phyloP scores from a whole-genome alignment of 768 basidiomycete genomes.

The Coprinellus micaceus region DNA sequence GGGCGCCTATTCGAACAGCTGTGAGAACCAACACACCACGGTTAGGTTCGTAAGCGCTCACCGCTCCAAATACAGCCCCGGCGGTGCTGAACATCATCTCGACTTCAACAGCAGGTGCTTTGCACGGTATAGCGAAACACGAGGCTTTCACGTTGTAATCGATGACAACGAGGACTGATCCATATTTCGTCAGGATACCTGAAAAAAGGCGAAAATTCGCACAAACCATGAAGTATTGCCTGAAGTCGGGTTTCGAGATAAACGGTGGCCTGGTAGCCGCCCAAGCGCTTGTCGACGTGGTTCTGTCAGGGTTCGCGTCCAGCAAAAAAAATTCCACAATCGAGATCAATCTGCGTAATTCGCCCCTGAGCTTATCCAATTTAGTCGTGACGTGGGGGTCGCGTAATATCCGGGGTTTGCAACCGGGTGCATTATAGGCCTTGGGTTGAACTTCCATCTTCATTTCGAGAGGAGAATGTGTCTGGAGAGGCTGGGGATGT shows the following conservation, averaged over 20 bases:
- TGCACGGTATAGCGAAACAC: not conserved
- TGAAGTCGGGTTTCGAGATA: no score
- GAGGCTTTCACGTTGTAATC: constrained; percentile 2
- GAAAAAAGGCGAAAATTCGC: not conserved
- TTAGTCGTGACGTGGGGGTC: not conserved
- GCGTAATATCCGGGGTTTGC: not conserved
- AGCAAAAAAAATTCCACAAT: not conserved
- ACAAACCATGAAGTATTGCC: not conserved
- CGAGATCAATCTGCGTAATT: no score
- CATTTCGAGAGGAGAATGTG: not conserved
- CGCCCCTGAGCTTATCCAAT: no score
- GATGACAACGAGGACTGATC: not conserved
- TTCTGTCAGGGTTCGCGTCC: not conserved
- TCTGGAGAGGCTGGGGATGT: not conserved
- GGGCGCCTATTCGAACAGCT: no score
- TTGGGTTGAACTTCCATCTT: not conserved
- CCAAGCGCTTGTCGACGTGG: no score
- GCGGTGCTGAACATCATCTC: no score
- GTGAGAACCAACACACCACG: no score
- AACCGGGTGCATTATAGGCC: not conserved
- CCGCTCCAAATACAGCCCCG: no score
- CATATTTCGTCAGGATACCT: no score
- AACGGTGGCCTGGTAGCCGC: no score
- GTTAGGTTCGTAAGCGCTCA: no score
- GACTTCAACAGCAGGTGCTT: no score